A percentile compares a stretch with the other conserved stretches of the same genome.
Evolutionary conservation across 129 eudicot genomes (phyloP).

Genomic region (Flaveria trinervia): DNA sequence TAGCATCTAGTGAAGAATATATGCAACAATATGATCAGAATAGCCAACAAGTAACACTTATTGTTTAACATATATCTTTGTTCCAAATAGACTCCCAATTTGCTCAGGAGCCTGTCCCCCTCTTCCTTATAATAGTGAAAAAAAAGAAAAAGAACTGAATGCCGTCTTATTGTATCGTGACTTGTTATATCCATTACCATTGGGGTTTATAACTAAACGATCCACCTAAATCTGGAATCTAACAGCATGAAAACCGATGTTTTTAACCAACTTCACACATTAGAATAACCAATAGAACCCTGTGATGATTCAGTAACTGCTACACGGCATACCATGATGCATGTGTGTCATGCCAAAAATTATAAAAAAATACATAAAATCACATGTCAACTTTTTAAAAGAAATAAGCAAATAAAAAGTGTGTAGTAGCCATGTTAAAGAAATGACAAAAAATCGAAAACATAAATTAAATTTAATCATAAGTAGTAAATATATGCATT

Average conservation of each 20-base stretch:
- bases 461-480: neutral
- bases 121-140: too few species aligned
- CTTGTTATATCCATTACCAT: neutral
- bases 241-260: neutral
- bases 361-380: neutral
- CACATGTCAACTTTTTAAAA: neutral
- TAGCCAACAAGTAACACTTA: conserved; percentile 10
- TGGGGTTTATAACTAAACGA: neutral
- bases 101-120: neutral
- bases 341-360: neutral
- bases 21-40: conserved; percentile 21
- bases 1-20: conserved; percentile 60
- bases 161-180: too few species aligned
- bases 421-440: neutral
- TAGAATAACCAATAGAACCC: neutral
- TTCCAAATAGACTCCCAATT: conserved; percentile 9
- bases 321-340: conserved; percentile 2
- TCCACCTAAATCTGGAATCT: conserved; percentile 17
- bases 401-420: neutral
- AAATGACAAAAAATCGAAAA: neutral
- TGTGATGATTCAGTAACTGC: neutral
- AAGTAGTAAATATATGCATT: neutral
- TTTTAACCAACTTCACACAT: neutral
- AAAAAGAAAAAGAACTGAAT: too few species aligned
- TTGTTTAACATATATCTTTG: conserved; percentile 7